Conservation (phyloP, 2,329 filamentous ascomycete species). For the Microcyclosporella mali region DNA sequence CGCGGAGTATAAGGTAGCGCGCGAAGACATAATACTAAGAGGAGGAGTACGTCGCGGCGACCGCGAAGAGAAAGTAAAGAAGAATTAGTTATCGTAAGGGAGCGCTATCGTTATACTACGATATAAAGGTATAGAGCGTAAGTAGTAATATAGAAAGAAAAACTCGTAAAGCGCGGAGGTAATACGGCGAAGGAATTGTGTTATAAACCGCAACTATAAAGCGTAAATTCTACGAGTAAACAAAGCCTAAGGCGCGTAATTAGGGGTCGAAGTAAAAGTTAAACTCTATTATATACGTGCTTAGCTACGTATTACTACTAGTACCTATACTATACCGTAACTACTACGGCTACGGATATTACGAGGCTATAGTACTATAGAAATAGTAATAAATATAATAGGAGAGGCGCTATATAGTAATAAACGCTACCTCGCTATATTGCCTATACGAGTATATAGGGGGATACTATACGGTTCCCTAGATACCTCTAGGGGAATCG, state of each 20-base stretch:
- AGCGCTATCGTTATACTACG: not conserved
- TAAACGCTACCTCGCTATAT: not conserved
- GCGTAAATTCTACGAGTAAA: not conserved
- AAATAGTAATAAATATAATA: not conserved
- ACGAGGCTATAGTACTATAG: not conserved
- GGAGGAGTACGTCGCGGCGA: not conserved
- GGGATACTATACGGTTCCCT: not conserved
- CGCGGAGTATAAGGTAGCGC: not conserved
- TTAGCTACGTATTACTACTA: not conserved
- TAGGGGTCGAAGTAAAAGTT: no score
- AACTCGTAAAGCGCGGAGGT: not conserved
- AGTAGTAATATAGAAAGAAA: not conserved
- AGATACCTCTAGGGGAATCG: not conserved
- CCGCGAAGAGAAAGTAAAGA: not conserved
- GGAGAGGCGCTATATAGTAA: not conserved
- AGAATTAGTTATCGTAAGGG: not conserved
- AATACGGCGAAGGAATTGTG: not conserved
- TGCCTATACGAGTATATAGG: not conserved
- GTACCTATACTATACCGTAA: not conserved
- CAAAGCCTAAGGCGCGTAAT: not conserved
- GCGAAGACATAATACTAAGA: not conserved
- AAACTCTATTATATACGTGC: not conserved
- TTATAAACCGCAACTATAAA: not conserved
- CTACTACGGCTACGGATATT: not conserved
- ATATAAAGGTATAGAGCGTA: no score